Evolutionary conservation across 1,139 yeast genomes (phyloP).

Genomic region (Candida dubliniensis): DNA sequence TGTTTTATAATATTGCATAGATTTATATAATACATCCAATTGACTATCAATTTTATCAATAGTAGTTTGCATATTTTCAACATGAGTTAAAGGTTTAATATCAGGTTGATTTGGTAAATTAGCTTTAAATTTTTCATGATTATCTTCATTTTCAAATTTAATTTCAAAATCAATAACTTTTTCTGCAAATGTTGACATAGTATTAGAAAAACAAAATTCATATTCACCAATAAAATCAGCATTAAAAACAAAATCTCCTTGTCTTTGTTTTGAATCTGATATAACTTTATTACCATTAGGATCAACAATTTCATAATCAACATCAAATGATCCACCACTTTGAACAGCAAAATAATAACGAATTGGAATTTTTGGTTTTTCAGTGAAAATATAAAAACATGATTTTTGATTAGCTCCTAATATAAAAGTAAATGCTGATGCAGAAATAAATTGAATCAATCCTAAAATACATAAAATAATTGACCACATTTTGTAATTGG

Average conservation of each 20-base stretch:
- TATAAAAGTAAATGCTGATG: constrained; percentile 72
- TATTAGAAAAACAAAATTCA: constrained; percentile 87
- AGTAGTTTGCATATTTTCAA: constrained; percentile 59
- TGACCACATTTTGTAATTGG: constrained; percentile 17
- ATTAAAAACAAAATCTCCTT: constrained; percentile 78
- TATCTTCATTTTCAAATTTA: constrained; percentile 51
- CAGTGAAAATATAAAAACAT: constrained; percentile 78
- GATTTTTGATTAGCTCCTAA: constrained; percentile 76
- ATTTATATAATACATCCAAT: constrained; percentile 61
- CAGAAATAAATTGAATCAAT: constrained; percentile 31
- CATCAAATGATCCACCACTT: constrained; percentile 83
- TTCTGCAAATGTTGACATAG: constrained; percentile 82
- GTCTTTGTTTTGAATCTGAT: constrained; percentile 67
- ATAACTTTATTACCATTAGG: constrained; percentile 65
- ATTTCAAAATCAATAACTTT: constrained; percentile 90
- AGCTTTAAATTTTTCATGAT: constrained; percentile 50
- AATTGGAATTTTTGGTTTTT: constrained; percentile 60
- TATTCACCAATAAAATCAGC: constrained; percentile 81
- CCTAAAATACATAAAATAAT: constrained; percentile 23
- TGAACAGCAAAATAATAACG: constrained; percentile 92
- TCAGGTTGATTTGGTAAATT: constrained; percentile 64
- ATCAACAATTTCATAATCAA: constrained; percentile 71
- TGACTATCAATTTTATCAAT: constrained; percentile 66
- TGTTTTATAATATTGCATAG: constrained; percentile 82
- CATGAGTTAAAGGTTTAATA: constrained; percentile 55